These are phyloP conservation scores for Kluyveromyces siamensis DNA, from an alignment of 805 yeast species.

Conservation along the genomic window DNA sequence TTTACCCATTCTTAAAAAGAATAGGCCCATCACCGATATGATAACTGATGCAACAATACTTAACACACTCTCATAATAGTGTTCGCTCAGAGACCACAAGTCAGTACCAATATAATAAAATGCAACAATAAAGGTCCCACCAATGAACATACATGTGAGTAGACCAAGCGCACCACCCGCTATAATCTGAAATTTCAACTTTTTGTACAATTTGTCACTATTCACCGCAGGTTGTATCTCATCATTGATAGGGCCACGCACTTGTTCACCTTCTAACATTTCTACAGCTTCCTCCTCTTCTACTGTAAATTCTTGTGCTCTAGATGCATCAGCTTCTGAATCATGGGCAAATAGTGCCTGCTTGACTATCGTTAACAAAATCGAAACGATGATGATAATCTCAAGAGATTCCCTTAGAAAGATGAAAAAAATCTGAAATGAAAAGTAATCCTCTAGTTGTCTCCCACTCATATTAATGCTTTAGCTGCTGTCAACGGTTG, in stretches of 20 bases:
- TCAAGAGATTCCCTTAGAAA: conserved; percentile 67
- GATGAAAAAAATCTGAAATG: conserved; percentile 66
- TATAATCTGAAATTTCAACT: conserved; percentile 65
- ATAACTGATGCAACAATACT: conserved; percentile 69
- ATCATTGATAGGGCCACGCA: not conserved
- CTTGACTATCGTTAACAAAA: conserved; percentile 58
- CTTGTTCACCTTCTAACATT: conserved; percentile 8
- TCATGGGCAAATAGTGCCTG: conserved; percentile 39
- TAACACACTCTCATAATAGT: conserved; percentile 82
- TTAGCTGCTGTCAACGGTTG: too few species aligned
- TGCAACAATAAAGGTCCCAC: conserved; percentile 56
- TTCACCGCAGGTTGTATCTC: conserved; percentile 19
- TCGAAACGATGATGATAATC: conserved; percentile 68
- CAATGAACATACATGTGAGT: conserved; percentile 58
- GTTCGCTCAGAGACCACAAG: conserved; percentile 80
- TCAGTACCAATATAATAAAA: conserved; percentile 77
- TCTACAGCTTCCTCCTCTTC: conserved; percentile 26
- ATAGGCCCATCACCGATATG: conserved; percentile 80
- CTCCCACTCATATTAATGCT: not conserved
- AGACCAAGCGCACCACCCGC: conserved; percentile 71
- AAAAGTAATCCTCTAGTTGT: conserved; percentile 42
- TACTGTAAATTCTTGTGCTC: conserved; percentile 1
- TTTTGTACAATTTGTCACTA: conserved; percentile 30
- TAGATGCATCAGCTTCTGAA: not conserved
- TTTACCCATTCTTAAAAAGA: conserved; percentile 70